Base-by-base conservation (phyloP, 805 yeast species). In the Metschnikowia kofuensis region DNA sequence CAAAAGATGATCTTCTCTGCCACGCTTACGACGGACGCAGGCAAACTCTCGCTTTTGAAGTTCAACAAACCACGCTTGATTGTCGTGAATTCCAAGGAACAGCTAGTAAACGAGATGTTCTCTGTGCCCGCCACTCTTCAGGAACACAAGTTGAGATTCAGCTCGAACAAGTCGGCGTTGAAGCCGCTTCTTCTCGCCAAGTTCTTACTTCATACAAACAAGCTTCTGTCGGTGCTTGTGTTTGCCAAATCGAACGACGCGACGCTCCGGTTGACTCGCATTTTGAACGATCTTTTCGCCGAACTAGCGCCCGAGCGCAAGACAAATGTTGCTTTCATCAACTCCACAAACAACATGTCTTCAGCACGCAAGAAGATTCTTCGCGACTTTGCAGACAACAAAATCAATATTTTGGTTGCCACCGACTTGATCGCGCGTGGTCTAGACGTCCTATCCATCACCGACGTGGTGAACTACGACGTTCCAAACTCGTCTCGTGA, bases 391-490 rank as follows among this genome's bases (percentile, higher is more conserved):
- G 72, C 79, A 12, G 59, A 63, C 2, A 83, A 82, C 14, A 72
- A 77, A 1, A 69, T 81, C 42, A 70, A 75, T 38, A 61, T 89
- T 35, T 72, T 80, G 64, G 84, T 79, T 51, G 90, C 89, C 27
- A 94, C 99, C 0, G 99, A 94, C 69, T 75, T 94, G 58, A 86
- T 94, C 65, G 87, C 97, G n/a, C 83, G 99, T 69, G 99, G 99
- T 71, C 79, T 94, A 43, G 96, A 92, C 68, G 77, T 94, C 40
- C 68, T 77, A 13, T 75, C 82, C 4, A 80, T 94, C 42, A 75
- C 80, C 39, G 79, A 82, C 53, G 97, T 94, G 11, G 71, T 94
- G 44, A 94, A 94, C 67, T 94, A 94, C 66, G 98, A 94, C 62
- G 66, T 90, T 47, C 99, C 99, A 21, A 76, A 81, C 27, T 86